These are phyloP conservation scores for Pneumocystis sp. DNA, from an alignment of 1,139 yeast species.

Conservation along the genomic window DNA sequence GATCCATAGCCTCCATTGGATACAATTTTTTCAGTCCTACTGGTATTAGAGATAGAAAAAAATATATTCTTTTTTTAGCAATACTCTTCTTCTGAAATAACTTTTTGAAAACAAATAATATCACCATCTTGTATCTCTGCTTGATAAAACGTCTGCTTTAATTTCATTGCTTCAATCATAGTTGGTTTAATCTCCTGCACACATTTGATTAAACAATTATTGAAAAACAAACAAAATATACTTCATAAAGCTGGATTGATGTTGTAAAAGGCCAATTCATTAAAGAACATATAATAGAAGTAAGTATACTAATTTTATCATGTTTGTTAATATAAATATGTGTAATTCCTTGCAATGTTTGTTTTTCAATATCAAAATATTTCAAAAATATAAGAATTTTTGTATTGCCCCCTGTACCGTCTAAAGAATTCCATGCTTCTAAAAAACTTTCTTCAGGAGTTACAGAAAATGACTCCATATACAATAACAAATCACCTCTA, in stretches of 20 bases:
- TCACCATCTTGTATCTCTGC: slow-evolving; percentile 69
- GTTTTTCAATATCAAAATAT: slow-evolving; percentile 45
- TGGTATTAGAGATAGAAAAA: slow-evolving; percentile 17
- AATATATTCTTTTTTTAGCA: slow-evolving; percentile 15
- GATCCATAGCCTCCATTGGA: slow-evolving; percentile 20
- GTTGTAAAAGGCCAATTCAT: slow-evolving; percentile 33
- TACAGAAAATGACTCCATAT: slow-evolving; percentile 29
- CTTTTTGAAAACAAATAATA: slow-evolving; percentile 46
- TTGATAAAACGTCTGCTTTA: slow-evolving; percentile 37
- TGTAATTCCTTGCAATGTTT: slow-evolving; percentile 46
- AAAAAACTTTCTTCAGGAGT: slow-evolving; percentile 8
- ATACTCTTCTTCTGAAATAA: slow-evolving; percentile 16
- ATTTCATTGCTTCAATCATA: slow-evolving; percentile 39
- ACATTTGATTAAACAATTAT: background rate
- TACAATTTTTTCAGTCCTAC: slow-evolving; percentile 7
- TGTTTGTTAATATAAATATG: slow-evolving; percentile 44
- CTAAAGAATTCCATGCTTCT: slow-evolving; percentile 6
- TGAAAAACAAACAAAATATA: background rate
- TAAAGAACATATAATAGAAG: slow-evolving; percentile 31
- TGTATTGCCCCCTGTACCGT: slow-evolving; percentile 23
- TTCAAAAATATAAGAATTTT: slow-evolving; percentile 49
- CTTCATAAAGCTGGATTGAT: slow-evolving; percentile 40
- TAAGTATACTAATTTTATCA: slow-evolving; percentile 33
- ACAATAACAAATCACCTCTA: slow-evolving; percentile 29
- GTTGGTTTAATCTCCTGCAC: slow-evolving; percentile 44